These are phyloP conservation scores for Pythium brassicae DNA, from an alignment of 352 stramenopile genomes.

Conservation along the genomic window DNA sequence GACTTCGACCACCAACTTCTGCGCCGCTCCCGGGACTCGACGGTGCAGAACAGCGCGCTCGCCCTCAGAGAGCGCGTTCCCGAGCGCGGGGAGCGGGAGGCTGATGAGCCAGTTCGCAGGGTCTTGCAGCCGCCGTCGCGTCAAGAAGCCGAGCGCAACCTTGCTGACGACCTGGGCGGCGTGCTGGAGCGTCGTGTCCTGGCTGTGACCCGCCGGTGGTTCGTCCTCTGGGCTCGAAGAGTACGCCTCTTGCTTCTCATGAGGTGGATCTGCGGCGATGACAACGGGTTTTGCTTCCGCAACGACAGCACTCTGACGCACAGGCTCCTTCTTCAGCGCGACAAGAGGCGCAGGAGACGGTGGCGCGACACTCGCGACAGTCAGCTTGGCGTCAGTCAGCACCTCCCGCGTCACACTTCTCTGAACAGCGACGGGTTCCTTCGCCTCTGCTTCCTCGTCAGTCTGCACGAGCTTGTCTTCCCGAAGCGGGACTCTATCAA, in stretches of 20 bases:
- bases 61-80: conserved; percentile 24
- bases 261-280: not conserved
- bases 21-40: not conserved
- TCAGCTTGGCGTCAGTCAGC: conserved; percentile 19
- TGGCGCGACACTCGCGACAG: not conserved
- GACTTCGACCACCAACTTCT: conserved; percentile 31
- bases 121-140: conserved; percentile 29
- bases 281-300: not conserved
- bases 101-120: conserved; percentile 48
- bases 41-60: conserved; percentile 21
- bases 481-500: conserved; percentile 6
- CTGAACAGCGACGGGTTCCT: not conserved
- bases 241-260: not conserved
- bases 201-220: not conserved
- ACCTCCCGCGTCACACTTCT: conserved; percentile 13
- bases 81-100: conserved; percentile 25
- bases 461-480: conserved; percentile 62
- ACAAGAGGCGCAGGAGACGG: not conserved
- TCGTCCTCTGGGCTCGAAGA: not conserved
- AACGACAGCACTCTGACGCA: not conserved
- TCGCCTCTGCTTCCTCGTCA: conserved; percentile 29
- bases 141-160: conserved; percentile 43
- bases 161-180: conserved; percentile 47
- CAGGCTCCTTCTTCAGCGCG: not conserved
- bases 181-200: conserved; percentile 21